Evolutionary conservation across 345 rosid genomes (phyloP).

Genomic region (Triadica sebifera): DNA sequence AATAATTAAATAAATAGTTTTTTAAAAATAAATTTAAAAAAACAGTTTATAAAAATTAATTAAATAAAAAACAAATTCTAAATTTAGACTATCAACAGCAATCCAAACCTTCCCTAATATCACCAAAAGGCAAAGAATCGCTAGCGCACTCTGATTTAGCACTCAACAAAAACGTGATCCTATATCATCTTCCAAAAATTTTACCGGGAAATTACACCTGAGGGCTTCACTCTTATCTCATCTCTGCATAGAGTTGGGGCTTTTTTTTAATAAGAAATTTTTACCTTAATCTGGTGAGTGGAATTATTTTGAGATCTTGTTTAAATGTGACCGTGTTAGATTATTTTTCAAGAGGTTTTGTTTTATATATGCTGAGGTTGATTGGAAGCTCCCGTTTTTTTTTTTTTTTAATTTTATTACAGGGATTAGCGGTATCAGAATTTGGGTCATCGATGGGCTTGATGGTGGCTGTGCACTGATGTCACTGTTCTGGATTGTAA

Average conservation of each 20-base stretch:
- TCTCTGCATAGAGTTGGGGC: neutral
- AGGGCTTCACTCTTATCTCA: too few species aligned
- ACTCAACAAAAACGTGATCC: neutral
- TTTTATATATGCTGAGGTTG: neutral
- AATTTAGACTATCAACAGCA: too few species aligned
- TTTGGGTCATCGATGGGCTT: neutral
- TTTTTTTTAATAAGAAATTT: neutral
- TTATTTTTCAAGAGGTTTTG: neutral
- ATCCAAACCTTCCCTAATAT: too few species aligned
- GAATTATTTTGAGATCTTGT: neutral
- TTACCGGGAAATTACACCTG: neutral
- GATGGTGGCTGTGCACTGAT: slow-evolving; percentile 45
- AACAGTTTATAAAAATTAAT: too few species aligned
- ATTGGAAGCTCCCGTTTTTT: neutral
- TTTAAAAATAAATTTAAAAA: too few species aligned
- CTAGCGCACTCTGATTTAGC: neutral
- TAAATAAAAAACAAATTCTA: too few species aligned
- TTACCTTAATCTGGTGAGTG: neutral
- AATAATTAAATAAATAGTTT: too few species aligned
- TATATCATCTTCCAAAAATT: neutral
- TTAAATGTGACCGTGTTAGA: neutral
- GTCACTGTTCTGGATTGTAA: slow-evolving; percentile 55
- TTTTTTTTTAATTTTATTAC: too few species aligned
- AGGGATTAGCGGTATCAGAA: slow-evolving; percentile 8
- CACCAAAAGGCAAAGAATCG: neutral